Base-by-base conservation (phyloP, 345 rosid genomes). In the Populus simonii region DNA sequence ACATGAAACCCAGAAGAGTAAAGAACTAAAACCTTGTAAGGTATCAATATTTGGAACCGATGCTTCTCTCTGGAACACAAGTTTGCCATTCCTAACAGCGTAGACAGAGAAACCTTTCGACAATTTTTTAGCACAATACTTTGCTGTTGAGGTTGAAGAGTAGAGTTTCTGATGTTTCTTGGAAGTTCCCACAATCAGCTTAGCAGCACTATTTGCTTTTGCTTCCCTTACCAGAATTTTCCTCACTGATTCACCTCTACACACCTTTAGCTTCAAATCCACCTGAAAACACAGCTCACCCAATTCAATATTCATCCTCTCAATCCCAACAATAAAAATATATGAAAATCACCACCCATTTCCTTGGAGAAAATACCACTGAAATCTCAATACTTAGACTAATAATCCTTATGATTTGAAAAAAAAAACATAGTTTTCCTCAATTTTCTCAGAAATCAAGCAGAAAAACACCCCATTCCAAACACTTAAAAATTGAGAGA, bases 201-300 rank as follows among this genome's bases (percentile, higher is more conserved):
- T 89, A 25, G 91, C 84, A 3, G 91, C 91, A 69, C 89, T 85
- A 49, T 70, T 85, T 1, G 89, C 79, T 76, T 87, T 91, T 39
- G 91, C 96, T 84, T 95, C 99, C 77, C 86, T 89, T 6, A 93
- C 96, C 67, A 95, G 80, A 72, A 88, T 83, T 79, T 91, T 90
- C 83, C 77, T 83, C 35, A 80, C 92, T 11, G 97, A 90, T 66
- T 83, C 77, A 59, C 99, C 99, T 84, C 92, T 87, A 75, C 93
- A 92, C 47, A 95, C 89, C 86, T 93, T 92, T 27, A 95, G 63
- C 88, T 95, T 95, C 86, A 95, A 93, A 87, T 95, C 94, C 9
- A 95, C 94, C 99, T 95, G 85, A 62, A 70, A 68, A 7, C 43
- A 72, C 63, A 33, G 83, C 43, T 59, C 70, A 61, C 63, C 49